phyloP scores from a whole-genome alignment of 2,329 filamentous ascomycete species.

The Cladosporium colombiae region DNA sequence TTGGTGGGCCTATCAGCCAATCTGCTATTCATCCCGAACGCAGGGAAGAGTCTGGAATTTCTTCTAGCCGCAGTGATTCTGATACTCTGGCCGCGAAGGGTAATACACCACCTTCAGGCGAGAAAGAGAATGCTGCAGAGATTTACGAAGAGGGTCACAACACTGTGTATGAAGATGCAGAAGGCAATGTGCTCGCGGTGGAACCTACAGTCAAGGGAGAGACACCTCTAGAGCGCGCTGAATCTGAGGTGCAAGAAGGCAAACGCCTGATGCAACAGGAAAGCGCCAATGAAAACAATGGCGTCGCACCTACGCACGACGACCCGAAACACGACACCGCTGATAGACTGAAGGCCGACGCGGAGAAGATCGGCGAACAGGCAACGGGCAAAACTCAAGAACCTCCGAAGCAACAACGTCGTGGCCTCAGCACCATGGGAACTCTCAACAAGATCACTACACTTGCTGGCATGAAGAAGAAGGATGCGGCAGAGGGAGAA shows the following conservation, averaged over 20 bases:
- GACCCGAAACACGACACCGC: slow-evolving; percentile 46
- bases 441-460: slow-evolving; percentile 40
- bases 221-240: slow-evolving; percentile 59
- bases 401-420: slow-evolving; percentile 42
- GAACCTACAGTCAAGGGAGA: slow-evolving; percentile 49
- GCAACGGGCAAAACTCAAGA: slow-evolving; percentile 58
- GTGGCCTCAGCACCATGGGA: slow-evolving; percentile 45
- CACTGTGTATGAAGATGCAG: slow-evolving; percentile 78
- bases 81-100: slow-evolving; percentile 47
- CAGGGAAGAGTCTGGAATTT: slow-evolving; percentile 35
- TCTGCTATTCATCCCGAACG: slow-evolving; percentile 78
- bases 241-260: slow-evolving; percentile 59
- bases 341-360: slow-evolving; percentile 35
- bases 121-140: slow-evolving; percentile 48
- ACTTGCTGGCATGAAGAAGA: slow-evolving; percentile 21
- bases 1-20: slow-evolving; percentile 84
- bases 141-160: slow-evolving; percentile 79
- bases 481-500: slow-evolving; percentile 26
- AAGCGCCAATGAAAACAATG: slow-evolving; percentile 40
- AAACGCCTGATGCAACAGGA: slow-evolving; percentile 56
- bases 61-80: slow-evolving; percentile 45
- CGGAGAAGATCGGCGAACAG: slow-evolving; percentile 62
- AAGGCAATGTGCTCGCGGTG: slow-evolving; percentile 80
- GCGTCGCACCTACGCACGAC: slow-evolving; percentile 51
- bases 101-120: slow-evolving; percentile 36